phyloP scores from a whole-genome alignment of 2,329 filamentous ascomycete genomes.

The Colletotrichum lindemuthianum region DNA sequence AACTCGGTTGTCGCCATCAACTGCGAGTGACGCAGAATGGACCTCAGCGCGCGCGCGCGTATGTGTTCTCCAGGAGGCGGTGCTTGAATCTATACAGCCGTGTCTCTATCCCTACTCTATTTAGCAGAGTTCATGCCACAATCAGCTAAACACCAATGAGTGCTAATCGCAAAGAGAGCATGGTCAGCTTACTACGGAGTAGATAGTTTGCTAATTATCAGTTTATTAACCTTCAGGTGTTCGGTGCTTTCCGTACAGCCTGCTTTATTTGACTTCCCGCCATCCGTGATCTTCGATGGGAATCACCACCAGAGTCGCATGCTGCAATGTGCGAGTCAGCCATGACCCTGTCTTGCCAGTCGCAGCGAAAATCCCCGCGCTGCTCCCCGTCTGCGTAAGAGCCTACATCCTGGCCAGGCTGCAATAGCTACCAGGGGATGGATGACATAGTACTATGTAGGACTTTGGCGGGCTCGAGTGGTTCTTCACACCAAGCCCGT shows the following conservation, averaged over 20 bases:
- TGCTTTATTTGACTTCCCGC: conserved; percentile 10
- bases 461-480: background rate
- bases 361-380: background rate
- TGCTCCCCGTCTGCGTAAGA: conserved; percentile 5
- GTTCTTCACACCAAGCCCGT: background rate
- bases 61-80: too few species aligned
- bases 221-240: background rate
- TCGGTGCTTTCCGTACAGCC: background rate
- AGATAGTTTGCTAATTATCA: too few species aligned
- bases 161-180: too few species aligned
- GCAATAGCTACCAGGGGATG: background rate
- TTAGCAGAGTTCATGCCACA: conserved; percentile 1
- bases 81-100: too few species aligned
- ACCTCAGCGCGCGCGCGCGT: too few species aligned
- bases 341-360: background rate
- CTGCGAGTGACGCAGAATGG: too few species aligned
- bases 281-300: conserved; percentile 15
- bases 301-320: conserved; percentile 5
- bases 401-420: background rate
- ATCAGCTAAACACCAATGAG: conserved; percentile 15
- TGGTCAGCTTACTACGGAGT: too few species aligned
- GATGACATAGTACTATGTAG: background rate
- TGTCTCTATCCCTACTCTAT: background rate
- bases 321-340: conserved; percentile 19
- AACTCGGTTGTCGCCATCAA: too few species aligned